Base-by-base conservation (phyloP, 805 yeast species). In the Yamadazyma scolyti region DNA sequence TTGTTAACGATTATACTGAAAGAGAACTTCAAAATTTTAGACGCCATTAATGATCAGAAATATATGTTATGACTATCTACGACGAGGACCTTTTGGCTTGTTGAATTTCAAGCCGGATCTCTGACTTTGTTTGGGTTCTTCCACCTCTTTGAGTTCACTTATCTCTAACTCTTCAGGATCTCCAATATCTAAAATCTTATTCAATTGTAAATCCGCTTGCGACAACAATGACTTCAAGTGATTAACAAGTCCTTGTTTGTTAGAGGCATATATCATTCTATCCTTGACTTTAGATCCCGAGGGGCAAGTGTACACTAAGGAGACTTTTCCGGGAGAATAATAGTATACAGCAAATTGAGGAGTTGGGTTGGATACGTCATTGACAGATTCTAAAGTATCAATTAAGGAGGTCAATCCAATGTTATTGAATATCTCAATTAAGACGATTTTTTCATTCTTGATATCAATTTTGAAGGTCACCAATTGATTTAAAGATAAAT, bases 211-310 rank as follows among this genome's bases (percentile, higher is more conserved):
- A 11, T 34, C 39, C 4, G 20, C 11, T 6, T 17, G 18, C 7
- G 52, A 52, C 25, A 58, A 58, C 6, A 49, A 35, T 12, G 50
- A 39, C 37, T 69, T 65, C 49, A 83, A 60, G 36, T 71, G 66
- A 27, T 64, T 67, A 20, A 78, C 56, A 33, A 82, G 68, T 6
- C 81, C 82, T 31, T 67, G 69, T 50, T 79, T 82, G 39, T 81
- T 82, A 3, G 95, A 75, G 1, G 98, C 97, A 50, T 88, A 87
- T 30, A 88, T 55, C 97, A 90, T 90, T 47, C 97, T 73, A 31
- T 88, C 93, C 55, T 81, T 83, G 23, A 93, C 93, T 57, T 79
- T 80, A 25, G 96, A 81, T 1, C 89, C 88, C 0, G 94, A 77
- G 3, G 98, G 97, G 56, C 96, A 89, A 6, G 90, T 71, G 52